A percentile compares a stretch with the other conserved stretches of the same genome.
These are phyloP conservation scores for Paramecium sonneborni DNA, from an alignment of 73 alveolate species.

Conservation along the genomic window DNA sequence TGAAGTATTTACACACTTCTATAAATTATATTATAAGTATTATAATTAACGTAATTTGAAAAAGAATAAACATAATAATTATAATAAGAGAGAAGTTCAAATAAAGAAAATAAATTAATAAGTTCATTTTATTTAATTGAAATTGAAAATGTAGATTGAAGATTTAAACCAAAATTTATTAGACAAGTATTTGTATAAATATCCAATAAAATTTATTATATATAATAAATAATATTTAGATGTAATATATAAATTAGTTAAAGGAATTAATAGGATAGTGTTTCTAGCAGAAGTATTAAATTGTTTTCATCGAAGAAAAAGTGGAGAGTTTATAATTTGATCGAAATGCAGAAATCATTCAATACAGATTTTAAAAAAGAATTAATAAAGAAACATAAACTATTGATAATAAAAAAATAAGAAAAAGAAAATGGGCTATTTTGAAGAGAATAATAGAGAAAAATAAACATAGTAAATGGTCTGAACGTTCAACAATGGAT, in stretches of 20 bases:
- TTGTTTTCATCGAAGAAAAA: not conserved
- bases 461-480: not conserved
- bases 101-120: constrained; percentile 10
- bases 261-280: not conserved
- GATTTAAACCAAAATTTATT: constrained; percentile 40
- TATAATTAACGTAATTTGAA: not conserved
- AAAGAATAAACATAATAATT: not conserved
- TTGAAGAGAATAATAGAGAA: not conserved
- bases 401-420: not conserved
- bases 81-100: not conserved
- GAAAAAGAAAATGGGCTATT: not conserved
- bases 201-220: not conserved
- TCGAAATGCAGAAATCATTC: not conserved
- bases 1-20: not conserved
- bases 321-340: not conserved
- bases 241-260: not conserved
- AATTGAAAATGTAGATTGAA: constrained; percentile 32
- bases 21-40: not conserved
- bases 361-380: not conserved
- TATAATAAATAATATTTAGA: not conserved
- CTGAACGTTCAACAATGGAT: not conserved
- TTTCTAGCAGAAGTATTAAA: not conserved
- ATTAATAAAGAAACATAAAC: not conserved
- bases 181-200: constrained; percentile 17
- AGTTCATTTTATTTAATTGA: not conserved